These are phyloP conservation scores for Malus hybrid DNA, from an alignment of 331 rosid genomes.

Conservation along the genomic window DNA sequence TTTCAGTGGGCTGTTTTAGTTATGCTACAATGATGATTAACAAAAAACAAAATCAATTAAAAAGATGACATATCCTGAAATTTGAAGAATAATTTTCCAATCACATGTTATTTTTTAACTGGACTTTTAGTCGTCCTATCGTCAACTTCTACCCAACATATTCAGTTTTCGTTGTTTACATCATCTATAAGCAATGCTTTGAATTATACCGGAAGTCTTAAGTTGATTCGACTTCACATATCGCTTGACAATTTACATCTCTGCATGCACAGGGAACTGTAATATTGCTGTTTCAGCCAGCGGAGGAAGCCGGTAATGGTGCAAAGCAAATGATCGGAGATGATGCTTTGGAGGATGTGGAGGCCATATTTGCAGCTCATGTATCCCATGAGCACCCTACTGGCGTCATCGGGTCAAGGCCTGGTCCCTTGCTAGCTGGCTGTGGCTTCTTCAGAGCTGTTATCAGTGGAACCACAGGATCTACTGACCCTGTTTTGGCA, in stretches of 20 bases:
- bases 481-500: constrained; percentile 70
- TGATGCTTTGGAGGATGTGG: constrained; percentile 77
- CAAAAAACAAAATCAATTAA: too few species aligned
- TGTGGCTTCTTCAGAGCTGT: constrained; percentile 92
- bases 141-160: neutral
- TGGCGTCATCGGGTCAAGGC: constrained; percentile 66
- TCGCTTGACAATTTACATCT: neutral
- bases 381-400: constrained; percentile 89
- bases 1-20: too few species aligned
- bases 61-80: too few species aligned
- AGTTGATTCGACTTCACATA: neutral
- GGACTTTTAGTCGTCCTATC: neutral
- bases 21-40: too few species aligned
- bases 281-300: constrained; percentile 84
- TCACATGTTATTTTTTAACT: too few species aligned
- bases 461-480: constrained; percentile 43
- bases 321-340: constrained; percentile 94
- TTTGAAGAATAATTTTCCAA: too few species aligned
- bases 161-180: neutral
- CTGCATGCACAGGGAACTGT: constrained; percentile 63
- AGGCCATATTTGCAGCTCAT: constrained; percentile 88
- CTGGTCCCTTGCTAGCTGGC: constrained; percentile 88
- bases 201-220: neutral
- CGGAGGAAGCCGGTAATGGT: constrained; percentile 98
- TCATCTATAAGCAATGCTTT: neutral